Conservation (phyloP, 306 rosid genomes). For the Dalbergia cochinchinensis region DNA sequence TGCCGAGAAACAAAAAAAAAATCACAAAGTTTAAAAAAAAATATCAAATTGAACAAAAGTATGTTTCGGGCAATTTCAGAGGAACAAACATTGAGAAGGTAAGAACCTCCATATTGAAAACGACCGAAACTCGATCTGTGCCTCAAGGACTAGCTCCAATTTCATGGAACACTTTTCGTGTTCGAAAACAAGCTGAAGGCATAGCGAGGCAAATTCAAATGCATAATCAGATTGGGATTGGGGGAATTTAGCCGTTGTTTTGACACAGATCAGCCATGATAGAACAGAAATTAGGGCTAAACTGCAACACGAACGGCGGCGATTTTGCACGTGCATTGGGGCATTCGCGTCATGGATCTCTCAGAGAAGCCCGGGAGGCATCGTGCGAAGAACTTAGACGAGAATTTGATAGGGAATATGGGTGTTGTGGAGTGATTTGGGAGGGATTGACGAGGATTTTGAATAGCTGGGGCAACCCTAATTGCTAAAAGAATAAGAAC, state of each 20-base stretch:
- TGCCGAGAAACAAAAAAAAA: conserved; percentile 34
- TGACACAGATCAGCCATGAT: conserved; percentile 58
- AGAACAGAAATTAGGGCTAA: conserved; percentile 23
- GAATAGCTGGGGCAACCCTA: conserved; percentile 14
- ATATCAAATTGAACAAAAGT: background rate
- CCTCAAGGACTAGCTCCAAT: conserved; percentile 79
- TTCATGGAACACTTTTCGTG: conserved; percentile 31
- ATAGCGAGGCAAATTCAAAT: conserved; percentile 65
- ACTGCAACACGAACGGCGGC: conserved; percentile 64
- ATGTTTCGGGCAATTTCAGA: conserved; percentile 57
- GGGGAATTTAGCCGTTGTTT: conserved; percentile 44
- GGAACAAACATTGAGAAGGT: conserved; percentile 46
- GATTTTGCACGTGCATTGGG: conserved; percentile 58
- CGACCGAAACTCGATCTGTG: conserved; percentile 52
- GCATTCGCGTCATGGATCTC: conserved; percentile 39
- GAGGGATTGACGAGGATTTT: background rate
- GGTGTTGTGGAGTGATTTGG: fast-evolving
- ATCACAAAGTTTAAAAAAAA: background rate
- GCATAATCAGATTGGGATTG: background rate
- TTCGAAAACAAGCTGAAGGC: conserved; percentile 78
- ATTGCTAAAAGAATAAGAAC: background rate
- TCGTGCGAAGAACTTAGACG: conserved; percentile 19
- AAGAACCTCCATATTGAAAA: conserved; percentile 55
- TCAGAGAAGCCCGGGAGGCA: conserved; percentile 63
- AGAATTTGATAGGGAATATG: background rate